Percentiles rank a stretch among this genome's conserved stretches.
These are phyloP conservation scores for Sphaerobolus stellatus DNA, from an alignment of 1,284 basidiomycete species.

Conservation along the genomic window DNA sequence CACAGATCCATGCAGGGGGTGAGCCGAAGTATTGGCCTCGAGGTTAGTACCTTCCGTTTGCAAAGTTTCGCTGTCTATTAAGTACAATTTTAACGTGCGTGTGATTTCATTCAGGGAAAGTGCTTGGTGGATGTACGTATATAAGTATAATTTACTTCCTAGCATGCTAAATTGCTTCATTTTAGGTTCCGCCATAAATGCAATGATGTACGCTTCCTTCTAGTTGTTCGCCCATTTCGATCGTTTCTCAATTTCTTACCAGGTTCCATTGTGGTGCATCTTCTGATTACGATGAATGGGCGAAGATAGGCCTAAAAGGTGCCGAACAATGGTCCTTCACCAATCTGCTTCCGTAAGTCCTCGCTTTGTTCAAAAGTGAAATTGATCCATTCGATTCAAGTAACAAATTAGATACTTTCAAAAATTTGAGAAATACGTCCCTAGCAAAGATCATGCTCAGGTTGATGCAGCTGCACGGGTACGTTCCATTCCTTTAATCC, in stretches of 20 bases:
- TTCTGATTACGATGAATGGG: conserved; percentile 70
- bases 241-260: conserved; percentile 1
- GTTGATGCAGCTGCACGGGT: conserved; percentile 36
- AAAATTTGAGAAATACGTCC: conserved; percentile 35
- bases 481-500: neutral
- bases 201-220: conserved; percentile 49
- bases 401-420: conserved; percentile 1
- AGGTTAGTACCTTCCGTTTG: conserved; percentile 38
- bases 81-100: neutral
- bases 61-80: neutral
- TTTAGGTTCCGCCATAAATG: conserved; percentile 64
- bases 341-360: conserved; percentile 45
- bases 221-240: neutral
- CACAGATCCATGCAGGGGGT: conserved; percentile 48
- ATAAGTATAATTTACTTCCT: neutral
- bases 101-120: conserved; percentile 43
- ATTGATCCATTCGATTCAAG: neutral
- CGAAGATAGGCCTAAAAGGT: conserved; percentile 52
- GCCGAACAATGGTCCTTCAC: conserved; percentile 62
- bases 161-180: neutral
- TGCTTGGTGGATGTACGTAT: conserved; percentile 65
- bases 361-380: conserved; percentile 1
- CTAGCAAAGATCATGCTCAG: conserved; percentile 44
- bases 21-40: conserved; percentile 58
- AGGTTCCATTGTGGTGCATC: conserved; percentile 70